Conservation (phyloP, 2,329 filamentous ascomycete genomes). For the Diaporthe batatas region DNA sequence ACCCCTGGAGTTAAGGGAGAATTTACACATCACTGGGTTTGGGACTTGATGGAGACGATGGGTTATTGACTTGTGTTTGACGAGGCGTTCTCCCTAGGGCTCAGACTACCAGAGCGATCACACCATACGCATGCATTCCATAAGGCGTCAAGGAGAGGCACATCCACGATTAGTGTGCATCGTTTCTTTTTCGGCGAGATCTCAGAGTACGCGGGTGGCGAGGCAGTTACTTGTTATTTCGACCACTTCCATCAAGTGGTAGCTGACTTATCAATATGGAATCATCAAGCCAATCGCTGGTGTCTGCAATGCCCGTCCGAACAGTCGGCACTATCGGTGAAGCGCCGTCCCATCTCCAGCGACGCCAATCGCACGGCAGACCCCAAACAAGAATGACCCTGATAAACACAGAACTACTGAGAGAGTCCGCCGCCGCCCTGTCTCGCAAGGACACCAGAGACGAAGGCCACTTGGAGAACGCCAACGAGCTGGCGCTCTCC, state of each 20-base stretch:
- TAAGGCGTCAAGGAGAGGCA: conserved; percentile 39
- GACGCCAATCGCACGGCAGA: conserved; percentile 3
- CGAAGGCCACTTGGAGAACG: background rate
- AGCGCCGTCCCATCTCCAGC: conserved; percentile 6
- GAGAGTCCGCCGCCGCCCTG: background rate
- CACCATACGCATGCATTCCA: conserved; percentile 41
- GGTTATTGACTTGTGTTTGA: conserved; percentile 32
- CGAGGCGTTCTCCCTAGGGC: conserved; percentile 35
- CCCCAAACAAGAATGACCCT: background rate
- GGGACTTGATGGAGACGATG: conserved; percentile 10
- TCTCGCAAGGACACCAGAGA: background rate
- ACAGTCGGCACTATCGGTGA: conserved; percentile 5
- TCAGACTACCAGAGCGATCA: conserved; percentile 40
- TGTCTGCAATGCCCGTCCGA: background rate
- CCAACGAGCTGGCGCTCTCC: background rate
- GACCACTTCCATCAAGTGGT: conserved; percentile 27
- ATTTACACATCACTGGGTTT: conserved; percentile 12
- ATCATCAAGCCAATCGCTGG: conserved; percentile 32
- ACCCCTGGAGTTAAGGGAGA: conserved; percentile 35
- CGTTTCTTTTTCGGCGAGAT: conserved; percentile 16
- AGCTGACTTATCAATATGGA: conserved; percentile 34
- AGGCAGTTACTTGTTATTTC: conserved; percentile 22
- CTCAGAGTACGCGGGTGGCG: conserved; percentile 10
- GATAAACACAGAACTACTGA: conserved; percentile 9
- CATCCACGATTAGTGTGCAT: conserved; percentile 27